phyloP scores from a whole-genome alignment of 1,284 basidiomycete species.

The Austroboletus rostrupii region DNA sequence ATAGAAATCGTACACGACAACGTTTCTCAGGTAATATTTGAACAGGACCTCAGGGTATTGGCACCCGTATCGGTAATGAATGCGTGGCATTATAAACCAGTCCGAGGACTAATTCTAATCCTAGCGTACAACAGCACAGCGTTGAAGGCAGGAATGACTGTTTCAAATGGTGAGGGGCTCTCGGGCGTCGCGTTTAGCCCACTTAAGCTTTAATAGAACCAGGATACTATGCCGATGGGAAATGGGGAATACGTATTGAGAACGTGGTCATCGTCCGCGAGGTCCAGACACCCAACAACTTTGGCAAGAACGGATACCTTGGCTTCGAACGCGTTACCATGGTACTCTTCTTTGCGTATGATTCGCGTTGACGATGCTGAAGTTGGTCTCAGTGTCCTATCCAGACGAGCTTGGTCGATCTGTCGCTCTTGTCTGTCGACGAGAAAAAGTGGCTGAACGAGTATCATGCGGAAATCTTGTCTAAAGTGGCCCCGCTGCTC shows the following conservation, averaged over 20 bases:
- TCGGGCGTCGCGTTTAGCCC: neutral
- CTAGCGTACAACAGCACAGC: conserved; percentile 64
- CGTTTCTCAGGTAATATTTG: neutral
- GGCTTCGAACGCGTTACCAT: conserved; percentile 84
- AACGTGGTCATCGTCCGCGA: conserved; percentile 78
- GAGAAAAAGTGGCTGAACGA: conserved; percentile 83
- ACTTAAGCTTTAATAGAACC: conserved; percentile 54
- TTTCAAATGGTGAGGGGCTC: conserved; percentile 67
- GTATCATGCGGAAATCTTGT: conserved; percentile 78
- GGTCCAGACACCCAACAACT: conserved; percentile 76
- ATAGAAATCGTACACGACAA: neutral
- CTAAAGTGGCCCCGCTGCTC: conserved; percentile 77
- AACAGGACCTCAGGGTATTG: conserved; percentile 80
- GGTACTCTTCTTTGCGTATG: conserved; percentile 27
- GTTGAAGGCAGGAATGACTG: conserved; percentile 81
- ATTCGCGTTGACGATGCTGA: no score
- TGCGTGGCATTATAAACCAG: neutral
- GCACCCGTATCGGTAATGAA: conserved; percentile 63
- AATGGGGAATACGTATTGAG: conserved; percentile 93
- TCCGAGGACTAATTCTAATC: neutral
- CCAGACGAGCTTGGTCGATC: conserved; percentile 79
- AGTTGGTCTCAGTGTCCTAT: conserved; percentile 66
- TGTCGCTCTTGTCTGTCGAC: conserved; percentile 53
- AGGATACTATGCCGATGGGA: conserved; percentile 90
- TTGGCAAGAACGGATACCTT: conserved; percentile 82